These are phyloP conservation scores for Verticillium alfalfae DNA, from an alignment of 2,329 filamentous ascomycete species.

Conservation along the genomic window DNA sequence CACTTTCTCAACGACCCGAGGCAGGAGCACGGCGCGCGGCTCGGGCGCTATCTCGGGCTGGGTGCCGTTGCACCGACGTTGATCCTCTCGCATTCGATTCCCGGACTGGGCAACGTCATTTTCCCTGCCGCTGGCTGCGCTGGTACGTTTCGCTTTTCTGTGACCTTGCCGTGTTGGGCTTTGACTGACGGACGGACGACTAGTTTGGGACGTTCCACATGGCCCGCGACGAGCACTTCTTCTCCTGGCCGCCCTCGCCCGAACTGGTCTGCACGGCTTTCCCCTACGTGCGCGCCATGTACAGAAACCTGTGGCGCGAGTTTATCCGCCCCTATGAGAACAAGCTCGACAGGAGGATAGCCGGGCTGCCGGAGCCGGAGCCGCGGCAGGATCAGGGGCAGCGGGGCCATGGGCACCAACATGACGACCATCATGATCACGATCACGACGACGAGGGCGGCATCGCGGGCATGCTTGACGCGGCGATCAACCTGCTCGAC, in stretches of 20 bases:
- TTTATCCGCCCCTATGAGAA: constrained; percentile 41
- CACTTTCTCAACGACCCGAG: constrained; percentile 7
- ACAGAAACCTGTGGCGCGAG: constrained; percentile 39
- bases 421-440: background rate
- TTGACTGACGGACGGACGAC: background rate
- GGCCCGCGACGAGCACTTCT: constrained; percentile 36
- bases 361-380: constrained; percentile 23
- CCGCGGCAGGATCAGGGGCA: background rate
- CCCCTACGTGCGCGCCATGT: constrained; percentile 38
- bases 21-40: constrained; percentile 3
- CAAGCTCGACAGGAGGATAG: constrained; percentile 40
- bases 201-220: constrained; percentile 44
- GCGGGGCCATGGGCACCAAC: background rate
- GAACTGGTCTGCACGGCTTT: constrained; percentile 44
- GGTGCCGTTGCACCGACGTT: constrained; percentile 41
- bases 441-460: constrained; percentile 8
- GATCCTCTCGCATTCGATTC: constrained; percentile 36
- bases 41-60: constrained; percentile 22
- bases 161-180: no score
- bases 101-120: constrained; percentile 33
- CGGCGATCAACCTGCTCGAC: constrained; percentile 13
- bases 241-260: constrained; percentile 49
- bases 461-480: constrained; percentile 14
- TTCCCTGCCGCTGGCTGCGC: constrained; percentile 33
- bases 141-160: constrained; percentile 23